These are phyloP conservation scores for Septoria linicola DNA, from an alignment of 2,329 filamentous ascomycete species.

Conservation along the genomic window DNA sequence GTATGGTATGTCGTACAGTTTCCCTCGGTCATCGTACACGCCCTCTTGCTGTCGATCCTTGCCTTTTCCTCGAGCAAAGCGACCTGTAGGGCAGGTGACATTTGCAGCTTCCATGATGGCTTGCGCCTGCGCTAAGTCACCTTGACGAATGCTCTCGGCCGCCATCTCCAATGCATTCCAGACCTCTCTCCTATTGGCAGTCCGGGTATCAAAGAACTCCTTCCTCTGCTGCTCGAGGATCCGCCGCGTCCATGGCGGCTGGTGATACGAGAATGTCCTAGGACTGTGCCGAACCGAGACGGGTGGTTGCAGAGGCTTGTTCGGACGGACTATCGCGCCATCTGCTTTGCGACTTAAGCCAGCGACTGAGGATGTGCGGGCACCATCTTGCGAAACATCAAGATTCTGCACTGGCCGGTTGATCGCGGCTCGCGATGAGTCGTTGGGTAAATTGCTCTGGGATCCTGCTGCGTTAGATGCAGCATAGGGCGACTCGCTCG, in stretches of 20 bases:
- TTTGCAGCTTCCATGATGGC: conserved; percentile 75
- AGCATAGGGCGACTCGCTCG: conserved; percentile 9
- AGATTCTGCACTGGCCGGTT: conserved; percentile 2
- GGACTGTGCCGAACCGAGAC: conserved; percentile 26
- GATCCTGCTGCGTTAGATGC: not conserved
- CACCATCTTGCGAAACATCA: not conserved
- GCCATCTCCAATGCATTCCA: conserved; percentile 74
- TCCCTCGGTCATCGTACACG: conserved; percentile 48
- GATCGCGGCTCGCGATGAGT: conserved; percentile 14
- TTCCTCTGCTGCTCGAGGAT: conserved; percentile 68
- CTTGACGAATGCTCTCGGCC: conserved; percentile 64
- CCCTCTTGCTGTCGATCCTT: conserved; percentile 26
- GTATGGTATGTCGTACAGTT: conserved; percentile 45
- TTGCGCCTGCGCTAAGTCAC: conserved; percentile 61
- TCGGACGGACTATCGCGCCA: conserved; percentile 25
- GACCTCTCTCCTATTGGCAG: conserved; percentile 72
- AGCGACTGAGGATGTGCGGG: not conserved
- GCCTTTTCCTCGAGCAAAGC: conserved; percentile 29
- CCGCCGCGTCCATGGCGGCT: conserved; percentile 63
- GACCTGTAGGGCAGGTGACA: conserved; percentile 46
- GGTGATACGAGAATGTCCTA: conserved; percentile 23
- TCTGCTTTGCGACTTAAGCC: conserved; percentile 10
- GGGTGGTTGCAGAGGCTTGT: conserved; percentile 32
- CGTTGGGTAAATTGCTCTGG: conserved; percentile 7
- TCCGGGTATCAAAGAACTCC: conserved; percentile 88